Evolutionary conservation across 257 asterid species (phyloP).

Genomic region (Nicotiana noctiflora): DNA sequence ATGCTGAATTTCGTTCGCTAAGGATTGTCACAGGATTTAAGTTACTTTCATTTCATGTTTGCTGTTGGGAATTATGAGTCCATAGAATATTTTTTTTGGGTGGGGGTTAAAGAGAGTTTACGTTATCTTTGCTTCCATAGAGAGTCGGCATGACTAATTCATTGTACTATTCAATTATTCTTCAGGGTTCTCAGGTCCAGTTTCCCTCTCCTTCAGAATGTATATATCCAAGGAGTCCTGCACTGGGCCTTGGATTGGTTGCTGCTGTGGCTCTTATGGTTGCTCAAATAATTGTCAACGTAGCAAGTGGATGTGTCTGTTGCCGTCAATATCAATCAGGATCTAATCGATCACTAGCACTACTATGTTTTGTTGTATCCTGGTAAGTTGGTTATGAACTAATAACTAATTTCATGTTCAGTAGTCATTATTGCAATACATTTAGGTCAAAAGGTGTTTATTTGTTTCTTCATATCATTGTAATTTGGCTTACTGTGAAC

Average conservation of each 20-base stretch:
- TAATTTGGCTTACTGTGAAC: background rate
- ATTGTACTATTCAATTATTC: background rate
- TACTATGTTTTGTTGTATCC: conserved; percentile 69
- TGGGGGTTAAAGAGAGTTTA: background rate
- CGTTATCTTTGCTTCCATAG: background rate
- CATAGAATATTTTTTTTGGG: background rate
- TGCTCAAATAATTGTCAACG: conserved; percentile 67
- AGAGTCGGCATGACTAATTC: background rate
- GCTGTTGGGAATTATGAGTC: background rate
- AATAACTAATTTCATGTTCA: background rate
- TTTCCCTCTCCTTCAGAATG: conserved; percentile 62
- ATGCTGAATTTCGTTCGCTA: background rate
- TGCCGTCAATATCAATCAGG: conserved; percentile 55
- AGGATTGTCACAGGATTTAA: background rate
- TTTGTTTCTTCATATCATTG: background rate
- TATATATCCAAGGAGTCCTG: conserved; percentile 82
- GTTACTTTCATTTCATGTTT: background rate
- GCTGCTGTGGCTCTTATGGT: conserved; percentile 73
- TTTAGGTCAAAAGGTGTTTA: background rate
- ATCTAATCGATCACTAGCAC: conserved; percentile 68
- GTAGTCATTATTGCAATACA: background rate
- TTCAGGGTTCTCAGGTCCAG: conserved; percentile 61
- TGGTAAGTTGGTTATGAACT: conserved; percentile 44
- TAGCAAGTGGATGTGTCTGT: conserved; percentile 79
- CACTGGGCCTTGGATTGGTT: conserved; percentile 66